Percentiles rank a stretch among this genome's conserved stretches.
Conservation (phyloP, 2,329 filamentous ascomycete genomes). For the Seiridium unicorne region DNA sequence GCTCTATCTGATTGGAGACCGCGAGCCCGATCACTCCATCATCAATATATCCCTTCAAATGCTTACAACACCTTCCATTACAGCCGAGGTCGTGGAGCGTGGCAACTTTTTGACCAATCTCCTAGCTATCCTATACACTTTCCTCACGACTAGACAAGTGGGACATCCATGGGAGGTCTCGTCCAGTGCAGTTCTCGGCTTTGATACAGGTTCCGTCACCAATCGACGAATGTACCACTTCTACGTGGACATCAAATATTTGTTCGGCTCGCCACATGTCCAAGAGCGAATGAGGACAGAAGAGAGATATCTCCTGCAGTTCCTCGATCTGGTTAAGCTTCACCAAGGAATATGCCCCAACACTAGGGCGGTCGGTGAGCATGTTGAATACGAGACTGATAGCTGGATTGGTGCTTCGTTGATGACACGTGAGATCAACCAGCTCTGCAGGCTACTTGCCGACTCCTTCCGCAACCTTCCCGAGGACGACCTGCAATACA, state of each 20-base stretch:
- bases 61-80: constrained; percentile 94
- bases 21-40: constrained; percentile 96
- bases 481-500: constrained; percentile 61
- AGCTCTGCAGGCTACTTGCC: constrained; percentile 82
- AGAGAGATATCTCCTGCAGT: constrained; percentile 86
- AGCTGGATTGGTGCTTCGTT: constrained; percentile 96
- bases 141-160: constrained; percentile 92
- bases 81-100: constrained; percentile 88
- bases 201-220: constrained; percentile 91
- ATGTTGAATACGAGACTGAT: constrained; percentile 97
- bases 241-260: constrained; percentile 89
- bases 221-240: constrained; percentile 98
- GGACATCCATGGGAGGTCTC: constrained; percentile 89
- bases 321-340: constrained; percentile 90
- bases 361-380: constrained; percentile 84
- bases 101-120: constrained; percentile 95
- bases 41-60: constrained; percentile 97
- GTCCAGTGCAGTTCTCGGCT: constrained; percentile 81
- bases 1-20: constrained; percentile 90
- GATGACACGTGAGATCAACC: constrained; percentile 92
- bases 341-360: constrained; percentile 98
- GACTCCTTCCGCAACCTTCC: constrained; percentile 76
- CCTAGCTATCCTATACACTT: constrained; percentile 95
- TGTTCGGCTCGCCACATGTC: constrained; percentile 85
- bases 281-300: constrained; percentile 81